Evolutionary conservation across 2,329 filamentous ascomycete species (phyloP).

Genomic region (Hymenoscyphus linearis): DNA sequence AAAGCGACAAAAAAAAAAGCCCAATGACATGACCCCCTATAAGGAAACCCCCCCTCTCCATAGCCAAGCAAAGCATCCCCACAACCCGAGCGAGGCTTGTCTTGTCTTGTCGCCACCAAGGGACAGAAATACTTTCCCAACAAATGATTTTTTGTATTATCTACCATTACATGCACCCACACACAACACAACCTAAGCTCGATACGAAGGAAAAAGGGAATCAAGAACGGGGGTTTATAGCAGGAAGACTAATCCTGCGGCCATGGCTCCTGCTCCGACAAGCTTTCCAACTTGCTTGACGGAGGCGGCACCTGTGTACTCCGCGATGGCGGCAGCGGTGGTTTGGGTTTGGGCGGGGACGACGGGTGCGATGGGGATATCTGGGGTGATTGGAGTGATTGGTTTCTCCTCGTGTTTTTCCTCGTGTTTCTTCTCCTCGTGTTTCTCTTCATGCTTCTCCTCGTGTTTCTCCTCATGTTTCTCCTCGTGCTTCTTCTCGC

Average conservation of each 20-base stretch:
- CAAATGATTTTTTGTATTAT: background rate
- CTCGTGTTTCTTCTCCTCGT: too few species aligned
- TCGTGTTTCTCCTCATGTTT: background rate
- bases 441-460: background rate
- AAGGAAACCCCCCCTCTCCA: background rate
- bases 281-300: background rate
- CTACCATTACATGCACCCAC: background rate
- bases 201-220: background rate
- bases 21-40: background rate
- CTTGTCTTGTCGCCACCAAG: too few species aligned
- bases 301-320: conserved; percentile 1
- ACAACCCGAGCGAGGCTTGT: background rate
- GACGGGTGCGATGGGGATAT: background rate
- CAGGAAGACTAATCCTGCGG: background rate
- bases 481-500: background rate
- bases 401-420: background rate
- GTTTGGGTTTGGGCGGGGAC: background rate
- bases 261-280: background rate
- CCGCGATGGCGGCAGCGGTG: background rate
- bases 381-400: background rate
- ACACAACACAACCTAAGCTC: background rate
- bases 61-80: too few species aligned
- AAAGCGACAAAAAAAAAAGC: background rate
- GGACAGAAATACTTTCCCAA: too few species aligned
- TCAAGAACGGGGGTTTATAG: background rate